Percentiles rank a stretch among this genome's conserved stretches.
Evolutionary conservation across 2,329 filamentous ascomycete species (phyloP).

Genomic region (Herpotrichia juniperi): DNA sequence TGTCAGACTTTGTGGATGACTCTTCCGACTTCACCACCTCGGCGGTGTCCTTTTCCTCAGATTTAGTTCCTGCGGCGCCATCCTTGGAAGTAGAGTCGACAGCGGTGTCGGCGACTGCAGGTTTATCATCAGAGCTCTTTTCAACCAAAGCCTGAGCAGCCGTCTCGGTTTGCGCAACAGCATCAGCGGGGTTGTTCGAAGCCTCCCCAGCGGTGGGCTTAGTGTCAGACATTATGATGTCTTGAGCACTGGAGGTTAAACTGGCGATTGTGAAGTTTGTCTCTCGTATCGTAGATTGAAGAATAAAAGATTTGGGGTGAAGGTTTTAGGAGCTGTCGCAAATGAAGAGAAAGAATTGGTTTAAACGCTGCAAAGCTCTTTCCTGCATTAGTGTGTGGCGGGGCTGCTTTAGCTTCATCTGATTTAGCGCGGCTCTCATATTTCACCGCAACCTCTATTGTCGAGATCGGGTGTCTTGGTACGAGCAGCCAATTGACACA

Average conservation of each 20-base stretch:
- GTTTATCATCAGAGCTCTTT: neutral
- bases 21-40: constrained; percentile 14
- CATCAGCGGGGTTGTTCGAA: constrained; percentile 21
- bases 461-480: too few species aligned
- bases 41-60: constrained; percentile 1
- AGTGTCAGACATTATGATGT: constrained; percentile 28
- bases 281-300: neutral
- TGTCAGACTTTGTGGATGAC: neutral
- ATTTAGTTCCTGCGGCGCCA: neutral
- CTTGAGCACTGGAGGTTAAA: neutral
- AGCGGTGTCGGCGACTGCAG: neutral
- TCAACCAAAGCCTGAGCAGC: neutral
- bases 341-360: neutral
- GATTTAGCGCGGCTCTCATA: neutral
- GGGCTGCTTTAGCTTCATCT: neutral
- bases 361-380: constrained; percentile 3
- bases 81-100: neutral
- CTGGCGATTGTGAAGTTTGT: neutral
- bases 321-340: neutral
- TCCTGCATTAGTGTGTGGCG: neutral
- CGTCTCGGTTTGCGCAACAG: neutral
- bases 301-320: neutral
- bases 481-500: constrained; percentile 16
- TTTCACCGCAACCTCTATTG: neutral
- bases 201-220: constrained; percentile 19